Conservation (phyloP, 2,329 filamentous ascomycete genomes). For the Colletotrichum phormii region DNA sequence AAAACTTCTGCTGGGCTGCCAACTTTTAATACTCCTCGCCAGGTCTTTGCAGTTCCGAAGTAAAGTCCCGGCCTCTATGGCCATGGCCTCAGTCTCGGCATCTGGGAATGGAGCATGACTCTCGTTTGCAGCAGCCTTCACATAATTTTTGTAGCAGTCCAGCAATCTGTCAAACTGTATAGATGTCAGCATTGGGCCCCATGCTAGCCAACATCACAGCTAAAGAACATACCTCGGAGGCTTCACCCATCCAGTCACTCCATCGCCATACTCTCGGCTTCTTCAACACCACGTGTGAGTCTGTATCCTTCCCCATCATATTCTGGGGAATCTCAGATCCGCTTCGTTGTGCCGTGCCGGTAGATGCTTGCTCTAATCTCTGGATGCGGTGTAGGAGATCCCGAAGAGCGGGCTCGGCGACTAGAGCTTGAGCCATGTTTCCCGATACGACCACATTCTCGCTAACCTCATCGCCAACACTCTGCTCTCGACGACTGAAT, state of each 20-base stretch:
- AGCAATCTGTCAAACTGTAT: background rate
- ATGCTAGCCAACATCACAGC: background rate
- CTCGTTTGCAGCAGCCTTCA: background rate
- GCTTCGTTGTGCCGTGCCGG: background rate
- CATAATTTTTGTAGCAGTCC: background rate
- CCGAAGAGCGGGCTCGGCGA: background rate
- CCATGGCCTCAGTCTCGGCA: background rate
- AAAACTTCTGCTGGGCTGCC: slow-evolving; percentile 46
- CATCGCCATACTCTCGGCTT: background rate
- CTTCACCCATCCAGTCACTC: background rate
- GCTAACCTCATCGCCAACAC: background rate
- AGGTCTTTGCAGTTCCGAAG: background rate
- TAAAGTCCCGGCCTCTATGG: background rate
- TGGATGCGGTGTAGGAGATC: background rate
- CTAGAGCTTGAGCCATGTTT: background rate
- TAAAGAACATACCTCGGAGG: background rate
- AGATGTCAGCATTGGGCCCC: background rate
- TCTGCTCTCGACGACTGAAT: background rate
- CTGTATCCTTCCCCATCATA: background rate
- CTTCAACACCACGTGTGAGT: background rate
- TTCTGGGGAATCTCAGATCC: background rate
- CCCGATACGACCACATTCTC: background rate
- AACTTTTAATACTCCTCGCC: background rate
- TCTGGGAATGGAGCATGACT: background rate
- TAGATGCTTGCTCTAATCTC: background rate